phyloP scores from a whole-genome alignment of 2,329 filamentous ascomycete species.

The Colletotrichum salicis region DNA sequence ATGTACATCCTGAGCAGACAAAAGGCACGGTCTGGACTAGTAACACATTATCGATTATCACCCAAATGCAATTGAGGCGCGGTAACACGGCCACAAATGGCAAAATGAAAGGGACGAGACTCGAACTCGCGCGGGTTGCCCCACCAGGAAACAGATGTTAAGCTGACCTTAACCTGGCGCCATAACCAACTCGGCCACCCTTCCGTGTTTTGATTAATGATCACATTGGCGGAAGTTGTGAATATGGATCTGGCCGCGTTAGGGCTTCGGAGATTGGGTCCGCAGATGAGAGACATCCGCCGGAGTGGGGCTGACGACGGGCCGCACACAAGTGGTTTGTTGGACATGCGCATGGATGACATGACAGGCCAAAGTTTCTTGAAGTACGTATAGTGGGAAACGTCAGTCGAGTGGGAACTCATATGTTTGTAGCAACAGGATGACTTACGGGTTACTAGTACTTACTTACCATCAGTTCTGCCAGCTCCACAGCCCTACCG shows the following conservation, averaged over 20 bases:
- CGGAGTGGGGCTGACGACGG: neutral
- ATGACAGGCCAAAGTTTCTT: no score
- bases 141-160: conserved; percentile 22
- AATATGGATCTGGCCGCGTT: neutral
- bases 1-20: no score
- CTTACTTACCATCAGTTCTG: no score
- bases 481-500: no score
- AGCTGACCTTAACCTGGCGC: conserved; percentile 22
- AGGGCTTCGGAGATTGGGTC: neutral
- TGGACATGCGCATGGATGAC: no score
- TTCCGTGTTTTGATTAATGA: neutral
- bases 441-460: no score
- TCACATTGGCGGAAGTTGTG: rapidly evolving
- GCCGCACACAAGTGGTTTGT: no score
- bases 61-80: neutral
- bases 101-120: conserved; percentile 13
- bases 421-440: no score
- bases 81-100: rapidly evolving
- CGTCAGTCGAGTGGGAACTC: no score
- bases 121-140: conserved; percentile 22
- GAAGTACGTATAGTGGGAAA: no score
- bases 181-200: conserved; percentile 23
- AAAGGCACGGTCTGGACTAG: neutral
- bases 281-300: neutral
- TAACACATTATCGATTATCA: rapidly evolving